Percentiles rank a stretch among this genome's conserved stretches.
Conservation (phyloP, 139 green algal species). For the Haematococcus sp. region DNA sequence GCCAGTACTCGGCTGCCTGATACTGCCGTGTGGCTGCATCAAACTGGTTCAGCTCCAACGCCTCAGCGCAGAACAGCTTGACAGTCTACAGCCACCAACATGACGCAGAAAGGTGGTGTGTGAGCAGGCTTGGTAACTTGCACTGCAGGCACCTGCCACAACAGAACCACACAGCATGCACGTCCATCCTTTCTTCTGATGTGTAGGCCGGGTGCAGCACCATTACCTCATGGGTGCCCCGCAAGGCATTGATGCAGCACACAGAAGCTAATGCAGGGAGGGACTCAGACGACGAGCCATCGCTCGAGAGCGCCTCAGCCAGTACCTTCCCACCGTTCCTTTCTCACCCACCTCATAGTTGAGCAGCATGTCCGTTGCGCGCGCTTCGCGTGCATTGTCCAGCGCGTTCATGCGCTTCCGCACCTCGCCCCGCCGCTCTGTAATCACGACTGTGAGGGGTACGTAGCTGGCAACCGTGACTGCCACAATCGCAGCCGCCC, state of each 20-base stretch:
- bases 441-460: constrained; percentile 74
- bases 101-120: neutral
- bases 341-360: constrained; percentile 67
- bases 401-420: constrained; percentile 65
- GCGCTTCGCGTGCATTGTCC: constrained; percentile 73
- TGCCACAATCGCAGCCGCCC: constrained; percentile 75
- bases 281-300: too few relatives aligned
- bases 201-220: too few relatives aligned
- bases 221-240: too few relatives aligned
- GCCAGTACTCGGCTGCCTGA: constrained; percentile 69
- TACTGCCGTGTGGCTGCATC: constrained; percentile 65
- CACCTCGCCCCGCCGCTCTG: constrained; percentile 74
- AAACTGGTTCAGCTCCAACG: constrained; percentile 58
- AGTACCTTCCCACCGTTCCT: too few relatives aligned
- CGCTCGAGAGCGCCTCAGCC: too few relatives aligned
- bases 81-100: constrained; percentile 49
- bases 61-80: constrained; percentile 81
- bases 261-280: too few relatives aligned
- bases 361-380: constrained; percentile 81
- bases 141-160: constrained; percentile 58
- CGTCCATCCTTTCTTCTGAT: too few relatives aligned
- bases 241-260: too few relatives aligned
- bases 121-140: neutral
- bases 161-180: neutral
- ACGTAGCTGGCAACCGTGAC: constrained; percentile 77